These are phyloP conservation scores for Urostyla sp. DNA, from an alignment of 73 alveolate genomes.

Conservation along the genomic window DNA sequence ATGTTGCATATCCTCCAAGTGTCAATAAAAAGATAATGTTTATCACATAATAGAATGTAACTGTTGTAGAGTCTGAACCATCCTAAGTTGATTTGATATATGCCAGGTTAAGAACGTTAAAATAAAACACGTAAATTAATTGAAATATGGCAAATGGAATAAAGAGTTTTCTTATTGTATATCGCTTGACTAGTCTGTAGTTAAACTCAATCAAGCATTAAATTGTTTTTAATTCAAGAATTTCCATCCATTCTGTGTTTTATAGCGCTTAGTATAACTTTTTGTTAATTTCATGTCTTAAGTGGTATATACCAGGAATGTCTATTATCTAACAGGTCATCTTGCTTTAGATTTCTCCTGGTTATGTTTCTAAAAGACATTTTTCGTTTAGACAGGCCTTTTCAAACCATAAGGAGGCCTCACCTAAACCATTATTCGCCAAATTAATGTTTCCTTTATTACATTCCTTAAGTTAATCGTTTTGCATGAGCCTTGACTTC, in stretches of 20 bases:
- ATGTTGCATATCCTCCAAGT: not conserved
- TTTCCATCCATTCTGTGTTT: constrained; percentile 3
- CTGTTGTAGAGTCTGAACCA: no score
- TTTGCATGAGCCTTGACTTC: constrained; percentile 7
- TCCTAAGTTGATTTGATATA: no score
- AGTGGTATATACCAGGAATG: constrained; percentile 30
- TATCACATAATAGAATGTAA: not conserved
- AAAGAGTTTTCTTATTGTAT: not conserved
- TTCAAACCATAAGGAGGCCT: constrained; percentile 8
- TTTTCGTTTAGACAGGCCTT: not conserved
- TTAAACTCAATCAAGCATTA: constrained; percentile 27
- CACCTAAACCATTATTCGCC: constrained; percentile 4
- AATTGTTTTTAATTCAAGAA: not conserved
- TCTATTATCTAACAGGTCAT: constrained; percentile 21
- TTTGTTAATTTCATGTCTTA: not conserved
- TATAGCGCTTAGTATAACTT: constrained; percentile 13
- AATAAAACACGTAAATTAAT: not conserved
- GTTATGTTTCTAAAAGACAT: not conserved
- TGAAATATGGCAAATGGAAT: constrained; percentile 25
- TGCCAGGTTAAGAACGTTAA: constrained; percentile 6
- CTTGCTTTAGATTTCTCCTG: constrained; percentile 3
- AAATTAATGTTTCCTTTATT: constrained; percentile 15
- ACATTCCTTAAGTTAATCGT: constrained; percentile 12
- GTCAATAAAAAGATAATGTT: not conserved
- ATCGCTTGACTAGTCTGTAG: constrained; percentile 21